Base-by-base conservation (phyloP, 2,329 filamentous ascomycete species). In the Aspergillus uvarum region DNA sequence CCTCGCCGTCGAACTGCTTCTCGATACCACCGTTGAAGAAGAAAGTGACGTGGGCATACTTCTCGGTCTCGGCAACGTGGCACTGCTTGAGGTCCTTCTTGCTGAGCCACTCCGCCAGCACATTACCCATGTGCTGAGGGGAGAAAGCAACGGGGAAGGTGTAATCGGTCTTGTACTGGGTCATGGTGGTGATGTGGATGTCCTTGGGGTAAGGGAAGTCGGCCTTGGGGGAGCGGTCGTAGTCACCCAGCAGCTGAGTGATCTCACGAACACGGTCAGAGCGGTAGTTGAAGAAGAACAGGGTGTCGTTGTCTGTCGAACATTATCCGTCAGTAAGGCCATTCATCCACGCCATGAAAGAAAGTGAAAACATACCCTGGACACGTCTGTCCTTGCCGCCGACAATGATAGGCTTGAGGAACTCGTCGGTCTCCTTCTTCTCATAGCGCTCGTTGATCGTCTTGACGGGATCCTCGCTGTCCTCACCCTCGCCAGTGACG, bases 211-310 rank as follows among this genome's bases (percentile, higher is more conserved):
- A 98, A 51, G 90, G 84, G 83, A 98, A 96, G 78, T 97, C 91
- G 67, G 93, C 91, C 68, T 86, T 86, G 58, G 93, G 92, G 24
- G 92, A 96, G 72, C 92, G 91, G 82, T 99, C 95, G 74, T 94
- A 88, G 76, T 90, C 90, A 69, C 95, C 95, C 58, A 99, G 83
- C 49, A 99, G 85, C 81, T 98, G 95, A 53, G 92, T 96, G 76
- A 99, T 90, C 79, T 99, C 95, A 70, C 95, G 91, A 56, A 94
- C 94, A 77, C 95, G 93, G 77, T 99, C 95, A 59, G 95, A 98
- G 73, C 95, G 92, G 85, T 99, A 99, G 87, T 99, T 99, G 90
- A 99, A 99, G 87, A 98, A 98, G 86, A 98, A 98, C 71, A 98
- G 85, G 56, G 92, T 94, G 75, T 99, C 95, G 67, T 90, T 85